Conservation (phyloP, 352 stramenopile genomes). For the Phytopythium boreale region DNA sequence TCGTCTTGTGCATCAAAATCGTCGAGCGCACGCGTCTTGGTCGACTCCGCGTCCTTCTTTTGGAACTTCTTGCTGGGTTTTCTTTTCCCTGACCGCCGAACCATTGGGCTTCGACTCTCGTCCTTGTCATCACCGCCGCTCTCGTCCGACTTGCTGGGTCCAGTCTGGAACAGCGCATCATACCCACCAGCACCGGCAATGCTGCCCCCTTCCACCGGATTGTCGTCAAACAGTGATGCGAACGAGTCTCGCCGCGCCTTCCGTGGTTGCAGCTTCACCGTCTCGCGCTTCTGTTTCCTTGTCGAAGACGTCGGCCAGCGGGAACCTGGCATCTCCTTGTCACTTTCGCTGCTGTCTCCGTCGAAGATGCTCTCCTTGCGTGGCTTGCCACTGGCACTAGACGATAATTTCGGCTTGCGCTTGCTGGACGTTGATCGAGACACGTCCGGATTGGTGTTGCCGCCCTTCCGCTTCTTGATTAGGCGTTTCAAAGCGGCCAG, state of each 20-base stretch:
- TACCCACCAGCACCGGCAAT: constrained; percentile 38
- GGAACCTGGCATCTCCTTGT: constrained; percentile 18
- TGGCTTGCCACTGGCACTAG: neutral
- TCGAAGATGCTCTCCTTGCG: constrained; percentile 80
- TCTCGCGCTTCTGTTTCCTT: constrained; percentile 1
- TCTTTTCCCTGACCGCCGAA: constrained; percentile 15
- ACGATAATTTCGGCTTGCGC: neutral
- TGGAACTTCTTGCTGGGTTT: constrained; percentile 8
- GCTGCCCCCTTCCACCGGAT: constrained; percentile 16
- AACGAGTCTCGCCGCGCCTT: constrained; percentile 64
- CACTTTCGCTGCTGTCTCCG: constrained; percentile 48
- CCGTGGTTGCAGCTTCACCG: constrained; percentile 11
- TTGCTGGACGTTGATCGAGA: neutral
- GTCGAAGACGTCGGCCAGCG: constrained; percentile 11
- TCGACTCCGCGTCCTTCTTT: constrained; percentile 3
- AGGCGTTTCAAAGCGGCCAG: constrained; percentile 65
- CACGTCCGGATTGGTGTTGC: neutral
- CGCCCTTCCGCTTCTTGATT: constrained; percentile 49
- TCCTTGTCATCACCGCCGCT: constrained; percentile 16
- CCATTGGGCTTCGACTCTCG: constrained; percentile 15
- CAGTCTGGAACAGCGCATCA: constrained; percentile 52
- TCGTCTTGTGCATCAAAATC: constrained; percentile 7
- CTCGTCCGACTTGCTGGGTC: constrained; percentile 8
- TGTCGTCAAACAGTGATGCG: constrained; percentile 69
- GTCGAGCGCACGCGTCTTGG: neutral